Evolutionary conservation across 202 grass and related monocot species (phyloP).

Genomic region (Elaeis oleifera): DNA sequence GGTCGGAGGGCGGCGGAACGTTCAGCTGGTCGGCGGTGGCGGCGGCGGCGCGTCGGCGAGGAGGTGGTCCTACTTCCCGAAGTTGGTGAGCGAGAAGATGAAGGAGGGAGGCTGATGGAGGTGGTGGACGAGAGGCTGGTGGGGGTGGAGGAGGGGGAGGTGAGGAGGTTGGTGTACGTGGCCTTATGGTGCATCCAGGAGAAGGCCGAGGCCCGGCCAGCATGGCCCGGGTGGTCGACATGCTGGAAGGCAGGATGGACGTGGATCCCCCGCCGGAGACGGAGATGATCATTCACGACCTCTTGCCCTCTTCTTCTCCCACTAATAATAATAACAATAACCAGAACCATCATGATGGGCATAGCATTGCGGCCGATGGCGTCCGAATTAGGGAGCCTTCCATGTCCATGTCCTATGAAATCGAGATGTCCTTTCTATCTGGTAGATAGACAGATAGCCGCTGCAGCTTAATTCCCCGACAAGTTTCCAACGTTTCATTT

Average conservation of each 20-base stretch:
- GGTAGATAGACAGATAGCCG: too few species aligned
- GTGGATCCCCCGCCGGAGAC: slow-evolving; percentile 29
- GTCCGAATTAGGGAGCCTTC: too few species aligned
- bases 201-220: slow-evolving; percentile 32
- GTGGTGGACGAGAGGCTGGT: slow-evolving; percentile 29
- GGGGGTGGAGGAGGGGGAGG: slow-evolving; percentile 20
- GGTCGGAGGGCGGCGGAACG: slow-evolving; percentile 36
- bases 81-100: slow-evolving; percentile 28
- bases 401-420: too few species aligned
- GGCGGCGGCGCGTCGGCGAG: background rate
- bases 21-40: background rate
- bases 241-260: slow-evolving; percentile 40
- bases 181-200: slow-evolving; percentile 53
- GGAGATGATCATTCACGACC: too few species aligned
- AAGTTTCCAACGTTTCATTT: too few species aligned
- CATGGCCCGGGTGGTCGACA: slow-evolving; percentile 42
- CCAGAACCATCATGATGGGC: too few species aligned
- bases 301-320: too few species aligned
- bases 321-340: too few species aligned
- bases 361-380: too few species aligned
- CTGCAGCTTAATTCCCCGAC: too few species aligned
- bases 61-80: slow-evolving; percentile 30
- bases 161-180: slow-evolving; percentile 26
- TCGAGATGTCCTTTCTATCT: too few species aligned
- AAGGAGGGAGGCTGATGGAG: slow-evolving; percentile 26